These are phyloP conservation scores for Trifolium repens DNA, from an alignment of 306 rosid genomes.

Conservation along the genomic window DNA sequence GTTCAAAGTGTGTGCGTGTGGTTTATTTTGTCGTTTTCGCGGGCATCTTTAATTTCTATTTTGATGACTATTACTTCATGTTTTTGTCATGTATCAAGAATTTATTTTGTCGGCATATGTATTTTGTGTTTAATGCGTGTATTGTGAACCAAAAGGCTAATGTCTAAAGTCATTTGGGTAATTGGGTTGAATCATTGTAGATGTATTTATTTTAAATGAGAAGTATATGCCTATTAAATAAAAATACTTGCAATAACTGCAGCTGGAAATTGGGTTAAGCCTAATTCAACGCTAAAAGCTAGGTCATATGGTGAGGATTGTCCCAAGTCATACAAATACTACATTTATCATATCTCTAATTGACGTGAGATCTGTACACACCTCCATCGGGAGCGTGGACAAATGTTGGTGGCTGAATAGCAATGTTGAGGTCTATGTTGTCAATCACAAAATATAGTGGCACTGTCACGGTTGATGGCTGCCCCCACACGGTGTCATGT, in stretches of 20 bases:
- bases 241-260: not conserved
- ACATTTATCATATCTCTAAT: not conserved
- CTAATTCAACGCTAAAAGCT: not conserved
- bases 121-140: not conserved
- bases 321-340: not conserved
- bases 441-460: not conserved
- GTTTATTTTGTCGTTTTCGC: not conserved
- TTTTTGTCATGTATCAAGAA: constrained; percentile 1
- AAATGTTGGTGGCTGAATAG: not conserved
- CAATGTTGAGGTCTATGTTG: not conserved
- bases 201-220: not conserved
- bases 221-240: not conserved
- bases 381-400: not conserved
- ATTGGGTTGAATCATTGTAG: not conserved
- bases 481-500: not conserved
- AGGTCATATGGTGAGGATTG: not conserved
- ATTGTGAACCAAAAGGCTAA: not conserved
- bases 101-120: not conserved
- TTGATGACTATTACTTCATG: constrained; percentile 5
- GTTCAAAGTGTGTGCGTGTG: not conserved
- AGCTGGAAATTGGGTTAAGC: not conserved
- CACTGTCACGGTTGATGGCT: not conserved
- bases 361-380: not conserved
- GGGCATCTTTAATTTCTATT: not conserved
- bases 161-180: not conserved